Base-by-base conservation (phyloP, 192 early-diverging fungal genomes). In the Entophlyctis luteolus region DNA sequence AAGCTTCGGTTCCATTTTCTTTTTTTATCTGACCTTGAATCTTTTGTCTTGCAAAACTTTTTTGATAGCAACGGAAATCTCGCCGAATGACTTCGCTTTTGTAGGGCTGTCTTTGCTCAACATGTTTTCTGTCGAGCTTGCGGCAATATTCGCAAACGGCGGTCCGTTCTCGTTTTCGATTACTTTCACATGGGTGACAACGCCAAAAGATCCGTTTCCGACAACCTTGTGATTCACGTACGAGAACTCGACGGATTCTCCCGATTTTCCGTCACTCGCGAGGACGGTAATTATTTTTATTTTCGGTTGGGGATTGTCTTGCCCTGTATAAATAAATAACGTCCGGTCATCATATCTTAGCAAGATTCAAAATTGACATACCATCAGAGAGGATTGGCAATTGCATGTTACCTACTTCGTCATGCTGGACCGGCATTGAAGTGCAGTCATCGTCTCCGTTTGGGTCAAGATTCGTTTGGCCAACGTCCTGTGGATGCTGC, bases 31-130 rank as follows among this genome's bases (percentile, higher is more conserved):
- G 80, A 91, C 91, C 86, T 98, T 98, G 85, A 96, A 99, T 34
- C 96, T 88, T 77, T 92, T 94, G 74, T 99, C 96, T 83, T 98
- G 96, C 33, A 96, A 76, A 3, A 99, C 96, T 78, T 96, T 97
- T 80, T 99, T 99, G 65, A 99, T 94, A 52, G 96, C 96, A n/a
- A 87, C 88, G 32, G 86, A 81, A 74, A 98, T 93, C 47, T 82
- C 79, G 8, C n/a, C 39, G 39, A 42, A 8, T 42, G 39, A n/a
- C n/a, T 42, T 42, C n/a, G 45, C 37, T 4, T 35, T 59, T 14
- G 16, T 39, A 8, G 14, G 20, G 20, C 35, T 34, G 4, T 6
- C 33, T 16, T 10, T 4, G n/a, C 8, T 39, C 25, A 39, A 36
- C 12, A 66, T 29, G 1, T 57, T 35, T 31, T 66, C 55, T 18